Evolutionary conservation across 73 alveolate species (phyloP), one percentile per base, ranked within the genome.

Genomic region (Vitrella brassicaformis): DNA sequence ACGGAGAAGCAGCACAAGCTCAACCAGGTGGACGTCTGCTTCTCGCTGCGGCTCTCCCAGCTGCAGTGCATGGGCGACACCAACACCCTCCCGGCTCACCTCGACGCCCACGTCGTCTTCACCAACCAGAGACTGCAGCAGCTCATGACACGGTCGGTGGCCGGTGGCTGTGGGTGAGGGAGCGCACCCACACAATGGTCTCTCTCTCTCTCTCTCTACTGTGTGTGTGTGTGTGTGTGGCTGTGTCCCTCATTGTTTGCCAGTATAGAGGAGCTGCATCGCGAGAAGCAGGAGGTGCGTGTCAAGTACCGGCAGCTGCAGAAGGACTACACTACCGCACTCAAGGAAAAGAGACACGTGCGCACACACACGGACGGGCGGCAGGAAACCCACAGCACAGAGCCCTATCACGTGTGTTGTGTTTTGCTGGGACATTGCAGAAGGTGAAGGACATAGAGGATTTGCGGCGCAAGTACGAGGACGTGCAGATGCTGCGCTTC

Each of bases 401-500:
- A n/a, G n/a, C n/a, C n/a, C n/a, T n/a, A n/a, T n/a, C n/a, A n/a
- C n/a, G n/a, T n/a, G n/a, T n/a, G n/a, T n/a, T n/a, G n/a, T n/a
- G n/a, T n/a, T n/a, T n/a, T n/a, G n/a, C n/a, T n/a, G n/a, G n/a
- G n/a, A n/a, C n/a, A n/a, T n/a, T 14, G 56, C 56, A 39, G 56
- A 39, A 8, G 22, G 56, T 8, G 14, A 39, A 4, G 56, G 56
- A 39, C 56, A 4, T 39, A 4, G 22, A 39, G 14, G 56, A 4
- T 14, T 39, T 39, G 56, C 4, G 22, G 56, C 25, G 67, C 8
- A 19, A 75, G 39, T 81, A 73, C 71, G 68, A 82, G 70, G 95
- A 89, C 74, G 81, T 86, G 71, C 87, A 89, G 86, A 89, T 89
- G 95, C 95, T 88, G 67, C 85, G 90, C 72, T 88, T 88, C 56